These are phyloP conservation scores for Fusarium praegraminearum DNA, from an alignment of 2,329 filamentous ascomycete species.

Conservation along the genomic window DNA sequence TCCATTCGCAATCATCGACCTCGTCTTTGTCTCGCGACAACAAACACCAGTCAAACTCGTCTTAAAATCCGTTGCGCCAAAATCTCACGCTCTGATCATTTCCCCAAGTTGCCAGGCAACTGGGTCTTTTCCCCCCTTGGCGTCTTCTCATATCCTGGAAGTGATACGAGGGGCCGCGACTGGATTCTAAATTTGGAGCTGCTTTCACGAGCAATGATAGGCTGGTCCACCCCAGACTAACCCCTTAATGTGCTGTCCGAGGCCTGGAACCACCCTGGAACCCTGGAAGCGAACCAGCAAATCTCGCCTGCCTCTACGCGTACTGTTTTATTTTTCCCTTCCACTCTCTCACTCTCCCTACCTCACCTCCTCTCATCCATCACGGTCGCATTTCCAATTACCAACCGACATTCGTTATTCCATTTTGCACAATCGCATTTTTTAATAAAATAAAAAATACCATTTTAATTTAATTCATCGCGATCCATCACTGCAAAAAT, in stretches of 20 bases:
- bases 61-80: background rate
- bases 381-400: constrained; percentile 12
- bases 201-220: constrained; percentile 10
- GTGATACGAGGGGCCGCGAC: constrained; percentile 25
- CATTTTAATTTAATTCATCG: background rate
- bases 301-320: constrained; percentile 5
- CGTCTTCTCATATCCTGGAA: constrained; percentile 20
- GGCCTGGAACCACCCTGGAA: background rate
- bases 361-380: background rate
- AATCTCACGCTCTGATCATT: constrained; percentile 10
- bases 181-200: constrained; percentile 27
- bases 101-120: constrained; percentile 35
- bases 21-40: background rate
- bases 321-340: background rate
- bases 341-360: background rate
- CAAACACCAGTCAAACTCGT: background rate
- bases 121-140: constrained; percentile 13
- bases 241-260: constrained; percentile 35
- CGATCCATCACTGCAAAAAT: constrained; percentile 42
- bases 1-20: background rate
- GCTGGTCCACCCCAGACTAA: constrained; percentile 32
- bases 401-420: constrained; percentile 24
- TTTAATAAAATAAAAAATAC: background rate
- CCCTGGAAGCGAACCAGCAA: background rate
- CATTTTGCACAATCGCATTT: background rate